Evolutionary conservation across 331 rosid species (phyloP).

Genomic region (Telfairia occidentalis): DNA sequence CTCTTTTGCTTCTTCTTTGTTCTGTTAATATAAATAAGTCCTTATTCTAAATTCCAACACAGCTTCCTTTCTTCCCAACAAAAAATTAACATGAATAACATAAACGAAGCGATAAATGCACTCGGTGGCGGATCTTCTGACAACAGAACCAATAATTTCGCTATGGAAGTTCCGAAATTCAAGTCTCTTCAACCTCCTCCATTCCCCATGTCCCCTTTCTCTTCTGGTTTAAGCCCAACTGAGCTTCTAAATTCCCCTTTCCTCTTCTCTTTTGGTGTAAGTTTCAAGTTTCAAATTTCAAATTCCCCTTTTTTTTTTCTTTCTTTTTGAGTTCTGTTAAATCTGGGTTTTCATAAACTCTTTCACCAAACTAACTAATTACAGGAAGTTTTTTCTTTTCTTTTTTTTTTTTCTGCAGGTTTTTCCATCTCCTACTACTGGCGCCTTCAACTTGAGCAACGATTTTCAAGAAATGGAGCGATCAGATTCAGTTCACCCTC

Average conservation of each 20-base stretch:
- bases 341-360: too few relatives aligned
- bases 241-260: slow-evolving; percentile 51
- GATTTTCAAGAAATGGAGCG: slow-evolving; percentile 23
- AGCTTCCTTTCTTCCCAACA: slow-evolving; percentile 30
- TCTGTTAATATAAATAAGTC: slow-evolving; percentile 13
- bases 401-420: slow-evolving; percentile 25
- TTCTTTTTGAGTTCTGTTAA: background rate
- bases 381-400: too few relatives aligned
- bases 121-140: slow-evolving; percentile 33
- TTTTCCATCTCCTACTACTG: slow-evolving; percentile 57
- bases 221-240: slow-evolving; percentile 47
- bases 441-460: slow-evolving; percentile 42
- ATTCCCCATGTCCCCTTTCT: slow-evolving; percentile 35
- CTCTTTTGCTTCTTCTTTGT: background rate
- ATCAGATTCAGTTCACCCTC: slow-evolving; percentile 59
- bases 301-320: background rate
- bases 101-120: slow-evolving; percentile 9
- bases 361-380: too few relatives aligned
- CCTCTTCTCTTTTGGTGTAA: slow-evolving; percentile 35
- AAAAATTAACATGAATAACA: slow-evolving; percentile 28
- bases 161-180: slow-evolving; percentile 45
- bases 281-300: slow-evolving; percentile 15
- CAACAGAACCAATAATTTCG: slow-evolving; percentile 17
- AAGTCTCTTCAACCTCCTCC: slow-evolving; percentile 54
- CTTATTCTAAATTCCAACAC: background rate